Base-by-base conservation (phyloP, 495 filamentous ascomycete genomes). In the Polyplosphaeria fusca region DNA sequence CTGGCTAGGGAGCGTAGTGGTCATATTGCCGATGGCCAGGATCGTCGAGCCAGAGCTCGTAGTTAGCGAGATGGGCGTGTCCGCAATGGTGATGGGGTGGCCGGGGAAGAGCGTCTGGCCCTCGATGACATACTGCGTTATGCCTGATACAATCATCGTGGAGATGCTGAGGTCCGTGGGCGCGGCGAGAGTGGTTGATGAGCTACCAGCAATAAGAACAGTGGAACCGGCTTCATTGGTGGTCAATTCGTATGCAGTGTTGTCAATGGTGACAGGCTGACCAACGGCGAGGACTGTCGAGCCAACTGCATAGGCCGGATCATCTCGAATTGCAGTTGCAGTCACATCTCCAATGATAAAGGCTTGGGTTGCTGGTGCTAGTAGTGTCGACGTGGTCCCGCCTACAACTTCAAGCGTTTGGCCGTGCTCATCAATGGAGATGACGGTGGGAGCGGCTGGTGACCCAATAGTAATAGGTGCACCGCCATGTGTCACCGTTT, bases 251-350 rank as follows among this genome's bases (percentile, higher is more conserved):
- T 54, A 18, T 9, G 23, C 32, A 13, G 41, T 57, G 19, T 37
- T 40, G 16, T 41, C 42, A n/a, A 64, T 35, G 20, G 60, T 64
- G 35, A 64, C 37, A 1, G 60, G 43, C 5, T 64, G 60, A 16
- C 41, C 46, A 1, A 45, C 2, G 1, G 22, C 35, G 11, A 64
- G 60, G 2, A 44, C 50, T 23, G 48, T 37, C 1, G 48, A 49
- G 4, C 35, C 54, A n/a, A 59, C 5, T 4, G 45, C 23, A 28
- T 55, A 64, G 20, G 41, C 12, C 47, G 37, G 23, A 28, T 37
- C 12, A 1, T 25, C 30, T 11, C 48, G 39, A 2, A 37, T 20
- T 2, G 37, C 46, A 12, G 60, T 58, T 1, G 41, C 60, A 16
- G 43, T 43, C 16, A 58, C 11, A 22, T 47, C 18, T 3, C 54